Percentiles rank a stretch among this genome's conserved stretches.
Evolutionary conservation across 2,329 filamentous ascomycete genomes (phyloP).

Genomic region (Talaromyces piceae): DNA sequence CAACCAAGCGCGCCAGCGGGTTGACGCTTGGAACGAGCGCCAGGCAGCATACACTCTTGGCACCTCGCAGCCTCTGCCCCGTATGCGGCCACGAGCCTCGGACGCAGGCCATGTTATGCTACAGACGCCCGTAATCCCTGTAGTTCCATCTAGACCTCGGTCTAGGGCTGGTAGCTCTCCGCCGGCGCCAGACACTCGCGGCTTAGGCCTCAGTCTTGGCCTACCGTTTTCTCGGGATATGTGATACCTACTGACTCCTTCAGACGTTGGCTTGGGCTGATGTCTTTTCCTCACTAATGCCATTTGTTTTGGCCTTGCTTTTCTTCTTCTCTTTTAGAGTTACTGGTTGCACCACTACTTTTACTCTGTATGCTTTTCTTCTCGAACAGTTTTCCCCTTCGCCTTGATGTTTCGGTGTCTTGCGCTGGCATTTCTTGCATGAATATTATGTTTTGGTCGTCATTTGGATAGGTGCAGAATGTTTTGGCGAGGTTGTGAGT

Average conservation of each 20-base stretch:
- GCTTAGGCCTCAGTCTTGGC: conserved; percentile 16
- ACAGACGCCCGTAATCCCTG: conserved; percentile 7
- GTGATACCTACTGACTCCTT: neutral
- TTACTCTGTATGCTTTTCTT: too few species aligned
- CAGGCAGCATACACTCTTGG: conserved; percentile 5
- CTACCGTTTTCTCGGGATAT: neutral
- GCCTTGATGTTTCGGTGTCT: too few species aligned
- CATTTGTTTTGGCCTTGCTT: conserved; percentile 5
- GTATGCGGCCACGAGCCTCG: conserved; percentile 10
- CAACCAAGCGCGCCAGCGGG: conserved; percentile 20
- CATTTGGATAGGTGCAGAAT: too few species aligned
- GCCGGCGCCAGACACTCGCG: conserved; percentile 20
- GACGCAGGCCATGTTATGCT: neutral
- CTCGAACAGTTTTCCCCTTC: too few species aligned
- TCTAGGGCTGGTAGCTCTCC: conserved; percentile 28
- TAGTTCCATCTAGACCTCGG: conserved; percentile 16
- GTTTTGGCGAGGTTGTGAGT: neutral
- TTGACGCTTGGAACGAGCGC: conserved; percentile 16
- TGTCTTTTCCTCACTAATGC: conserved; percentile 1
- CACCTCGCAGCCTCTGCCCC: conserved; percentile 3
- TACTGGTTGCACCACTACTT: neutral
- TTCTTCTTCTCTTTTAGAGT: conserved; percentile 1
- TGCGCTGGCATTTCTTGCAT: too few species aligned
- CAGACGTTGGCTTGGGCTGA: neutral
- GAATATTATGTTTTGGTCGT: too few species aligned